Evolutionary conservation across 1,284 basidiomycete species (phyloP), one percentile per base, ranked within the genome.

Genomic region (Xerocomus amazonicus): DNA sequence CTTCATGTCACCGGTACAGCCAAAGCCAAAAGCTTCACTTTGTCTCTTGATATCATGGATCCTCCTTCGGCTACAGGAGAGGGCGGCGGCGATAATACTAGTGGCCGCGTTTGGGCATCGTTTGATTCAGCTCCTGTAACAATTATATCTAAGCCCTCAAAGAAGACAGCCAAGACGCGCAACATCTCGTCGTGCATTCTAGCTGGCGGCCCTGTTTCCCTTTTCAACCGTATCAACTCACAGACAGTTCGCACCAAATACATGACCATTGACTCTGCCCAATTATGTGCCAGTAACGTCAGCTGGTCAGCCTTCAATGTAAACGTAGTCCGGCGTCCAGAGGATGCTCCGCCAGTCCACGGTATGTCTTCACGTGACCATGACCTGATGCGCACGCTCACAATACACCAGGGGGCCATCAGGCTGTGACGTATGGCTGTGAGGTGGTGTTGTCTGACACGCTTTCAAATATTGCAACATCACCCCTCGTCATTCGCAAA

Each of bases 181-280:
- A 94, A 93, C 65, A 90, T 94, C 62, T 85, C 90, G 9, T 93
- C 90, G 14, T 95, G 93, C 71, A 90, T 97, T 62, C 80, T 92
- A 48, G 86, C 85, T 26, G 87, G 89, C 36, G 90, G 92, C 17
- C 86, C 92, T n/a, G 90, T 98, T 44, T 92, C 92, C 49, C 79
- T 98, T 44, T 96, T 94, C 79, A 95, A 95, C 67, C 89, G 94
- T 62, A 92, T 98, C 76, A 95, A 97, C 71, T 92, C 90, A 12
- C 94, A 98, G 73, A 96, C 93, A 23, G 93, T 96, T 53, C 86
- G 94, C 58, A 97, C 94, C 46, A 97, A 97, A 73, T 97, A 95
- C 69, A 92, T 97, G 87, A 90, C 87, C 49, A 88, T 92, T 65
- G 90, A 94, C 61, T 82, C 87, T 65, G 83, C 80, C 57, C 82